Base-by-base conservation (phyloP, 129 eudicot genomes). In the Artemisia argyi region DNA sequence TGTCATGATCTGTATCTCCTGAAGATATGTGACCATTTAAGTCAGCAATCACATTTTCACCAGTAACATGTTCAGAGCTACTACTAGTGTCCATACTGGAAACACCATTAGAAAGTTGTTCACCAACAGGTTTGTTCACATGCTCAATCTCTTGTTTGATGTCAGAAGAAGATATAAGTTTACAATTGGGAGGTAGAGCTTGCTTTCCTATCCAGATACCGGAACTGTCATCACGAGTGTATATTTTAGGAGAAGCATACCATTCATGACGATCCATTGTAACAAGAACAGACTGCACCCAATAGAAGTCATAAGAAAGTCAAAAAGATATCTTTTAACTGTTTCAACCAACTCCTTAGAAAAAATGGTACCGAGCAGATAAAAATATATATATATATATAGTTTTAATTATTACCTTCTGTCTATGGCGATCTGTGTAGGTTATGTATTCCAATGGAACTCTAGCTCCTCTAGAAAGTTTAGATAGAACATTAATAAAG, bases 221-320 rank as follows among this genome's bases (percentile, higher is more conserved):
- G 53, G 93, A 84, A 72, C 71, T 78, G 77, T 90, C 98, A 73
- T 90, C 83, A 73, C 97, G 98, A 20, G 89, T 80, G 73, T 94
- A 94, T 53, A 94, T 84, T 60, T 71, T 89, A 65, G 98, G 98
- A 16, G 97, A 84, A 16, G 91, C 97, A 81, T 87, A 90, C 98
- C 98, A 94, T 69, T 88, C 91, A 60, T 94, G 98, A 66, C 91
- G 92, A 69, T 94, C 98, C 58, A 94, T 64, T 55, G 98, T 94
- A 47, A 94, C 88, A 73, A 94, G 84, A 39, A 94, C 97, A 71
- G 98, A 90, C 98, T 92, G 90, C 83, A 85, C 11, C 68, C 60
- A 73, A 44, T 65, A 62, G 46, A 39, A 54, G 69, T 51, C 26
- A 20, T 47, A 42, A 17, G 53, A 16, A 11, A 73, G n/a, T 42